Evolutionary conservation across 1,284 basidiomycete species (phyloP), one percentile per base, ranked within the genome.

Genomic region (Sporisorium sorghi): DNA sequence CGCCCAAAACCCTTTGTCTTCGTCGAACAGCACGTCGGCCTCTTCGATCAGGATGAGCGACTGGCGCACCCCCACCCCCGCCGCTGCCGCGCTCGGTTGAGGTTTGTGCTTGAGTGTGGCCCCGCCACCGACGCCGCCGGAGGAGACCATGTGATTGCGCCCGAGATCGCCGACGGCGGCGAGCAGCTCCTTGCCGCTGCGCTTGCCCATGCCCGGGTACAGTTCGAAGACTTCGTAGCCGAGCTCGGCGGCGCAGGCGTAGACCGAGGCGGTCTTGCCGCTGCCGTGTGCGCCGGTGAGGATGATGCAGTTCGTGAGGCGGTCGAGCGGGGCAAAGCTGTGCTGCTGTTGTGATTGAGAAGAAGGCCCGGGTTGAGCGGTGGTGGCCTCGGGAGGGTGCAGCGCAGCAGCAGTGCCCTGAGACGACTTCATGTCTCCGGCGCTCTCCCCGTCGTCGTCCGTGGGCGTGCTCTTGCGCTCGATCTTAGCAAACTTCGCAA

Each of bases 151-250:
- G 66, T 84, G 83, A 84, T 97, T 99, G 85, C 90, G 92, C 11
- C 93, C 93, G 1, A 97, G 92, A 74, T 97, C 93, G 11, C 97
- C 97, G 23, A 99, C 90, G 63, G 96, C 88, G 56, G 88, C 87
- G 57, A 92, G 89, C 61, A 99, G 86, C 70, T 90, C 92, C 35
- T 90, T 87, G 2, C 92, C 93, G 46, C 90, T 92, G 23, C 97
- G 89, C 80, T 89, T 91, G 9, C 81, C 81, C 63, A 95, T 91
- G 5, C 97, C 97, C n/a, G 97, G 92, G 85, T 94, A 93, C 10
- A 99, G 93, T 85, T 99, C 97, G 81, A 99, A 97, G 12, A 99
- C 90, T 54, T 97, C 93, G 91, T 92, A 99, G 5, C 92, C 93
- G 21, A 99, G 88, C 85, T 98, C 73, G 6, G 68, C 23, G 24